These are phyloP conservation scores for Starmerella vitae DNA, from an alignment of 805 yeast species.

Conservation along the genomic window DNA sequence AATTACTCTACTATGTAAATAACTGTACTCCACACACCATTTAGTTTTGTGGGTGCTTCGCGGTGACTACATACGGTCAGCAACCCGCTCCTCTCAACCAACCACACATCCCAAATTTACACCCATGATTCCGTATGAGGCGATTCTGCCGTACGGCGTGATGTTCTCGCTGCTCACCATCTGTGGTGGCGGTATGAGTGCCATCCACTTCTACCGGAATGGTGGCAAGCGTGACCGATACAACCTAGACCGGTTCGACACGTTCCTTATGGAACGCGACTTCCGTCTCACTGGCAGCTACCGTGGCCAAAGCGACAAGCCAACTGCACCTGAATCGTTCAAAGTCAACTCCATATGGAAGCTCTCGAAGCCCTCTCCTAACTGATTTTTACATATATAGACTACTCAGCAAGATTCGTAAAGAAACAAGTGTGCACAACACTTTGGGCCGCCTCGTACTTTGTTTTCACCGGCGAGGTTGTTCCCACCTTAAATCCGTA, in stretches of 20 bases:
- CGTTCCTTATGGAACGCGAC: slow-evolving; percentile 52
- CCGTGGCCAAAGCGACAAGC: slow-evolving; percentile 53
- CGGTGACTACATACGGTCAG: not conserved
- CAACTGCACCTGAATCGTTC: slow-evolving; percentile 65
- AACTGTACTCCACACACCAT: not conserved
- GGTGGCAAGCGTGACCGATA: slow-evolving; percentile 42
- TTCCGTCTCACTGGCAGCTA: slow-evolving; percentile 58
- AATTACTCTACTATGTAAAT: not conserved
- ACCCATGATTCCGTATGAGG: slow-evolving; percentile 56
- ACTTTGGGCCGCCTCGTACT: too few species aligned
- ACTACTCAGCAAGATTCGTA: slow-evolving; percentile 5
- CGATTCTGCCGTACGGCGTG: slow-evolving; percentile 46
- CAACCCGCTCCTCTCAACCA: not conserved
- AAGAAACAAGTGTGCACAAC: slow-evolving; percentile 12
- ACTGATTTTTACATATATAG: slow-evolving; percentile 1
- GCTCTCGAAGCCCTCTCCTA: slow-evolving; percentile 20
- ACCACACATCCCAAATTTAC: not conserved
- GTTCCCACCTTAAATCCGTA: slow-evolving; percentile 13
- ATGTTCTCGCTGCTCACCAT: slow-evolving; percentile 39
- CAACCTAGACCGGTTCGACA: slow-evolving; percentile 42
- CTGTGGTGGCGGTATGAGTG: slow-evolving; percentile 41
- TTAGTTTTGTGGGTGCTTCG: too few species aligned
- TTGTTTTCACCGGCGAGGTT: too few species aligned
- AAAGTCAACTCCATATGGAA: slow-evolving; percentile 49
- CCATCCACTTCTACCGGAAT: slow-evolving; percentile 34